Percentiles rank a stretch among this genome's conserved stretches.
Conservation (phyloP, 805 yeast species). For the Cyberlindnera euphorbiiphila region DNA sequence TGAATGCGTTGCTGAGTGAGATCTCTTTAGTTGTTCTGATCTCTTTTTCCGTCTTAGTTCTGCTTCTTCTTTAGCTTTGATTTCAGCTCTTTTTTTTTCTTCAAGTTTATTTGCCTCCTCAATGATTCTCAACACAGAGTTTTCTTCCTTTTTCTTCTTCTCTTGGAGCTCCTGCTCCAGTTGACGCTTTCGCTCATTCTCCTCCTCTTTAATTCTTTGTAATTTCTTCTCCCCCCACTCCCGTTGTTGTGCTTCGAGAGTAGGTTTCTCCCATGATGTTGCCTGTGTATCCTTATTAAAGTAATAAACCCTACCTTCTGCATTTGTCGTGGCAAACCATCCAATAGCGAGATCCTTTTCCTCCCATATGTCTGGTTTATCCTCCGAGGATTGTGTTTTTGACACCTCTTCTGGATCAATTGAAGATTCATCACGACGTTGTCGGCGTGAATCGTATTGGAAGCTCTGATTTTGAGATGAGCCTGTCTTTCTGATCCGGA, state of each 20-base stretch:
- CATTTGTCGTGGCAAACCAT: slow-evolving; percentile 59
- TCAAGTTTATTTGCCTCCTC: slow-evolving; percentile 35
- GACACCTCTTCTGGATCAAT: too few species aligned
- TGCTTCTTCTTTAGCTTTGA: slow-evolving; percentile 32
- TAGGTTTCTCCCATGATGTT: slow-evolving; percentile 62
- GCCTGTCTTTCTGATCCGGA: slow-evolving; percentile 60
- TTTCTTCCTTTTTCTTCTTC: slow-evolving; percentile 22
- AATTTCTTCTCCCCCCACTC: slow-evolving; percentile 25
- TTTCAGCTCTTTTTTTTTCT: slow-evolving; percentile 18
- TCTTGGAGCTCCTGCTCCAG: slow-evolving; percentile 20
- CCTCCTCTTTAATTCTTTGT: slow-evolving; percentile 30
- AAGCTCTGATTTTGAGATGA: slow-evolving; percentile 1
- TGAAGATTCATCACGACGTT: slow-evolving; percentile 1
- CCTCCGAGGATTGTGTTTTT: too few species aligned
- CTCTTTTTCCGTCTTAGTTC: slow-evolving; percentile 26
- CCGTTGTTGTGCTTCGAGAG: slow-evolving; percentile 15
- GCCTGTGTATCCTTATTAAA: slow-evolving; percentile 39
- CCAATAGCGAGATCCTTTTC: slow-evolving; percentile 33
- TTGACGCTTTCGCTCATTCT: slow-evolving; percentile 26
- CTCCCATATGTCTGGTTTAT: slow-evolving; percentile 9
- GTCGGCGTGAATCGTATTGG: slow-evolving; percentile 16
- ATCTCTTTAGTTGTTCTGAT: background rate
- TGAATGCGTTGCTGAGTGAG: slow-evolving; percentile 5
- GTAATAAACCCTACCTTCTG: slow-evolving; percentile 43
- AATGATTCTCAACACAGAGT: slow-evolving; percentile 34